A percentile compares a stretch with the other conserved stretches of the same genome.
phyloP scores from a whole-genome alignment of 1,284 basidiomycete species.

The Papiliotrema laurentii region DNA sequence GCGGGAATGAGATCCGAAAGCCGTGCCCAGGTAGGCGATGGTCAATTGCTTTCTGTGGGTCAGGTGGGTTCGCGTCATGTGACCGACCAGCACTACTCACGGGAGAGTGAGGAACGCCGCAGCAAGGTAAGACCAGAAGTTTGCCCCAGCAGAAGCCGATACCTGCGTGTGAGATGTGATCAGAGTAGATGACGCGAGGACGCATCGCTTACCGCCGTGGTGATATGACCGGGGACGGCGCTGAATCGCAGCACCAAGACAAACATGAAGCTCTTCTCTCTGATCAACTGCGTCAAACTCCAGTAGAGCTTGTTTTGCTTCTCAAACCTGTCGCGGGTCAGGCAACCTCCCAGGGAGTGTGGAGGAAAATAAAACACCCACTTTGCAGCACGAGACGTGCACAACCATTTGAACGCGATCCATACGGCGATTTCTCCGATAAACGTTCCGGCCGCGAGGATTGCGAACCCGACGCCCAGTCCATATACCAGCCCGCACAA shows the following conservation, averaged over 20 bases:
- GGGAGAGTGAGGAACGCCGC: conserved; percentile 43
- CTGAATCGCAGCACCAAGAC: conserved; percentile 42
- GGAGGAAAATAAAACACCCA: conserved; percentile 12
- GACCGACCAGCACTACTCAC: conserved; percentile 11
- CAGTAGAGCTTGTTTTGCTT: conserved; percentile 42
- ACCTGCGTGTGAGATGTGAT: conserved; percentile 10
- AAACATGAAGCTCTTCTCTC: conserved; percentile 45
- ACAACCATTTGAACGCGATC: conserved; percentile 42
- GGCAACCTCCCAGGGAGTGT: background rate
- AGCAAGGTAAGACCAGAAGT: conserved; percentile 38
- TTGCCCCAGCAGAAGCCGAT: conserved; percentile 40
- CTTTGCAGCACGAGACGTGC: conserved; percentile 36
- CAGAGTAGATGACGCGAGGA: background rate
- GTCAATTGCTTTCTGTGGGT: conserved; percentile 35
- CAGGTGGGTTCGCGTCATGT: too few species aligned
- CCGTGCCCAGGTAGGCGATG: conserved; percentile 41
- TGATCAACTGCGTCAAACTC: conserved; percentile 37
- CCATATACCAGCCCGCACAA: conserved; percentile 41
- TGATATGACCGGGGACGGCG: conserved; percentile 43
- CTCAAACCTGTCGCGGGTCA: conserved; percentile 28
- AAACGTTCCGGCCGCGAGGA: conserved; percentile 43
- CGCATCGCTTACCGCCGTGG: conserved; percentile 24
- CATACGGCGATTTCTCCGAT: conserved; percentile 41
- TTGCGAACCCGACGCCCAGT: conserved; percentile 37
- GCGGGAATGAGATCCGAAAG: conserved; percentile 29